These are phyloP conservation scores for Citrullus amarus DNA, from an alignment of 306 rosid species.

Conservation along the genomic window DNA sequence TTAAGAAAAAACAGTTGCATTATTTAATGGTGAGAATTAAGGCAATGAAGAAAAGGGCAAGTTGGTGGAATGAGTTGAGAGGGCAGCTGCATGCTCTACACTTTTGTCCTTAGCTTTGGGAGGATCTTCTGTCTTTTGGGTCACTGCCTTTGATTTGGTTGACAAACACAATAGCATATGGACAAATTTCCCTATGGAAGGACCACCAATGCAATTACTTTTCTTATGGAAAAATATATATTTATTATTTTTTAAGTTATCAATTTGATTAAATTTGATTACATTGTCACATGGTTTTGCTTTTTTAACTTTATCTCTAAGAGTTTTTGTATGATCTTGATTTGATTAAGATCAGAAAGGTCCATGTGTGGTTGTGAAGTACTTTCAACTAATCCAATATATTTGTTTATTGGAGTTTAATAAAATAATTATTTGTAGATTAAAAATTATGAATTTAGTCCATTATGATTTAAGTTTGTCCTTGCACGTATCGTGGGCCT, in stretches of 20 bases:
- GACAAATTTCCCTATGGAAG: constrained; percentile 34
- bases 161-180: constrained; percentile 41
- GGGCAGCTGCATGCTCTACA: constrained; percentile 30
- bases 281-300: constrained; percentile 32
- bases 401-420: neutral
- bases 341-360: neutral
- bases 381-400: neutral
- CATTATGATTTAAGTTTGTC: no score
- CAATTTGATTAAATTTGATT: constrained; percentile 15
- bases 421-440: neutral
- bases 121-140: constrained; percentile 41
- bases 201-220: constrained; percentile 32
- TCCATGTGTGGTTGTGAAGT: neutral
- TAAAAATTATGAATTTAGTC: no score
- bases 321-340: neutral
- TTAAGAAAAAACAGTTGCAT: constrained; percentile 6
- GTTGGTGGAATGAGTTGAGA: constrained; percentile 8
- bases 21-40: constrained; percentile 6
- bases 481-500: no score
- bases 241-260: constrained; percentile 2
- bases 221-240: neutral
- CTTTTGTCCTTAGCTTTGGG: constrained; percentile 70
- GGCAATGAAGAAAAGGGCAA: constrained; percentile 29
- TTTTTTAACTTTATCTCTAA: neutral
- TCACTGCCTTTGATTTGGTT: constrained; percentile 19